A percentile compares a stretch with the other conserved stretches of the same genome.
phyloP scores from a whole-genome alignment of 352 stramenopile genomes.

The Phytophthora crassamura region DNA sequence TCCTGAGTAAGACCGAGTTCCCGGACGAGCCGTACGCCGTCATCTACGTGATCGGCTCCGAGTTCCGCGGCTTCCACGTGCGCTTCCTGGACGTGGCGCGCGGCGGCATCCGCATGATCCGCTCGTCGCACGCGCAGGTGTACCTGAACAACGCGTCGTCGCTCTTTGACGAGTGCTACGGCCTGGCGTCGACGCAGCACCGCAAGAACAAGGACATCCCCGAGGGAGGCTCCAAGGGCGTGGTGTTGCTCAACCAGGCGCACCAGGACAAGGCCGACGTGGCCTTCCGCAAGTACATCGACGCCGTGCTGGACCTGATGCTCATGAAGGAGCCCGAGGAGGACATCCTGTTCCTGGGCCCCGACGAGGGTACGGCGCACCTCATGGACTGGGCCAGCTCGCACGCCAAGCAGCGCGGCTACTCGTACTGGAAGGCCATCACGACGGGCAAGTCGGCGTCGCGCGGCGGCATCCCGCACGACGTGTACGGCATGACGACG shows the following conservation, averaged over 20 bases:
- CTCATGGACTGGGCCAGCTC: slow-evolving; percentile 97
- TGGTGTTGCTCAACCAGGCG: slow-evolving; percentile 94
- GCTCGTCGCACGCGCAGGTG: slow-evolving; percentile 84
- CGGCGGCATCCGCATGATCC: slow-evolving; percentile 95
- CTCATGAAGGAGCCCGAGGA: slow-evolving; percentile 95
- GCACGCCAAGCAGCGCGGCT: slow-evolving; percentile 93
- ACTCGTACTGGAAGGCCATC: slow-evolving; percentile 96
- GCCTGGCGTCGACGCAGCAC: slow-evolving; percentile 96
- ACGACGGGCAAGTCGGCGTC: slow-evolving; percentile 96
- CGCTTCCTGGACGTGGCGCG: slow-evolving; percentile 97
- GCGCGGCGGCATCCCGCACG: slow-evolving; percentile 97
- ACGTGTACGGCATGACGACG: slow-evolving; percentile 97
- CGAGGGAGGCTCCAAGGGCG: slow-evolving; percentile 97
- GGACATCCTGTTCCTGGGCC: slow-evolving; percentile 97
- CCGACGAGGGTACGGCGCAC: slow-evolving; percentile 98
- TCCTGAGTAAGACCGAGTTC: slow-evolving; percentile 76
- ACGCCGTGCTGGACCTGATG: slow-evolving; percentile 96
- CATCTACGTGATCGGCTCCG: slow-evolving; percentile 95
- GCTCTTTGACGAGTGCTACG: slow-evolving; percentile 98
- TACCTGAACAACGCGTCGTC: slow-evolving; percentile 92
- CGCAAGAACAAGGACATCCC: slow-evolving; percentile 99
- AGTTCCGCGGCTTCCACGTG: slow-evolving; percentile 98
- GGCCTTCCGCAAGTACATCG: slow-evolving; percentile 96
- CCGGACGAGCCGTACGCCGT: slow-evolving; percentile 93
- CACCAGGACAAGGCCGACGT: slow-evolving; percentile 89